A percentile compares a stretch with the other conserved stretches of the same genome.
phyloP scores from a whole-genome alignment of 1,284 basidiomycete species.

The Wolfiporia cocos region DNA sequence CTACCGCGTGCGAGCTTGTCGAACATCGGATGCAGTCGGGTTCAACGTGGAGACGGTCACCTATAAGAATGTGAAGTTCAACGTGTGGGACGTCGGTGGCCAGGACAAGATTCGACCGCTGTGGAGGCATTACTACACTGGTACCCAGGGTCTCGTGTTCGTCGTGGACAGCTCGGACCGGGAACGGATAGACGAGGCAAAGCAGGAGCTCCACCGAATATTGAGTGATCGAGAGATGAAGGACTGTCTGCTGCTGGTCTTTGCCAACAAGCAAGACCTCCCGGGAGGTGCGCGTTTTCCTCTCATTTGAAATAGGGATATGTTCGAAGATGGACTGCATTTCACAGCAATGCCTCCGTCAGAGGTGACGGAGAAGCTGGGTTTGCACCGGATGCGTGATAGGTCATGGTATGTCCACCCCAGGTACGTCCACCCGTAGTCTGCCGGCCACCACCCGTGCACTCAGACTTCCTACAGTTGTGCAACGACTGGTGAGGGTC shows the following conservation, averaged over 20 bases:
- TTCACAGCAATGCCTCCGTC: constrained; percentile 94
- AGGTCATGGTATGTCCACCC: constrained; percentile 99
- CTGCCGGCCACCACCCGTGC: neutral
- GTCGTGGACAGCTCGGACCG: constrained; percentile 89
- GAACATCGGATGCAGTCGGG: constrained; percentile 54
- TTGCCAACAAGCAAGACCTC: constrained; percentile 99
- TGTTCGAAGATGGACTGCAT: neutral
- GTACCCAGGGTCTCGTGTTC: constrained; percentile 99
- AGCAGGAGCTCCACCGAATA: constrained; percentile 95
- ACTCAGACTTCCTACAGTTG: constrained; percentile 47
- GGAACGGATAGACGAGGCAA: constrained; percentile 94
- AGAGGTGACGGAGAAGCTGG: constrained; percentile 97
- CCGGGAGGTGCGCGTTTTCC: constrained; percentile 71
- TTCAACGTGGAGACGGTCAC: constrained; percentile 99
- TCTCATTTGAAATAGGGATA: neutral
- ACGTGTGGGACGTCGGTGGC: constrained; percentile 99
- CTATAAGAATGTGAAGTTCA: constrained; percentile 99
- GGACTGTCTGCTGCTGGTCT: constrained; percentile 93
- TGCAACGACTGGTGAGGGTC: constrained; percentile 92
- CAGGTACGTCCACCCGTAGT: constrained; percentile 49
- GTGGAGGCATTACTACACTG: constrained; percentile 98
- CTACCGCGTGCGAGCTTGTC: neutral
- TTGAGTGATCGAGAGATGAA: constrained; percentile 98
- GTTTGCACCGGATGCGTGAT: constrained; percentile 93
- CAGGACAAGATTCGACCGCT: constrained; percentile 98